phyloP scores from a whole-genome alignment of 208 protist species.

The Leishmania gerbilli region DNA sequence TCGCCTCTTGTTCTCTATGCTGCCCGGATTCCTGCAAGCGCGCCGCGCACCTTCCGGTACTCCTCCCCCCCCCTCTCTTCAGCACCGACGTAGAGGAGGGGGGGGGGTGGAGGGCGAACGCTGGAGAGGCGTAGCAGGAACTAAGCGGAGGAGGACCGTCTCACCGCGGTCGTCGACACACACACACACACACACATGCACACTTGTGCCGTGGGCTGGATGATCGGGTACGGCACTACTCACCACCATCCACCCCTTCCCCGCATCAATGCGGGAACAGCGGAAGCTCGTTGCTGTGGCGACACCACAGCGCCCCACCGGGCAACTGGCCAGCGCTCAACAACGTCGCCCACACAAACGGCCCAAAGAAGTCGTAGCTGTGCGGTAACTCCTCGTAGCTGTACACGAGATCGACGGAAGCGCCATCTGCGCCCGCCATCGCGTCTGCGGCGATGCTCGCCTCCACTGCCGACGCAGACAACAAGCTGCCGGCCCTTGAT shows the following conservation, averaged over 20 bases:
- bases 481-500: background rate
- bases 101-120: too few species aligned
- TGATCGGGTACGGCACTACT: background rate
- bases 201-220: background rate
- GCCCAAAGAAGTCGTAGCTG: constrained; percentile 88
- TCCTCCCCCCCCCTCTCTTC: background rate
- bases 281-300: constrained; percentile 32
- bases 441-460: background rate
- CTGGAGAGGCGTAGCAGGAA: background rate
- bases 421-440: background rate
- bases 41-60: too few species aligned
- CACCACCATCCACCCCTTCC: background rate
- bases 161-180: background rate
- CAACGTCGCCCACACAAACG: constrained; percentile 79
- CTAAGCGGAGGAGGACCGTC: background rate
- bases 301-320: constrained; percentile 64
- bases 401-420: constrained; percentile 42
- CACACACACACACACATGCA: background rate
- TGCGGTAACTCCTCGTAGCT: constrained; percentile 81
- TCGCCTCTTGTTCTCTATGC: too few species aligned
- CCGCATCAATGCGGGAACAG: constrained; percentile 47
- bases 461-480: background rate
- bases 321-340: constrained; percentile 56
- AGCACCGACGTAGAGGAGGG: background rate
- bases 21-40: too few species aligned